Percentiles rank a stretch among this genome's conserved stretches.
These are phyloP conservation scores for Pseudocercospora ulei DNA, from an alignment of 2,329 filamentous ascomycete genomes.

Conservation along the genomic window DNA sequence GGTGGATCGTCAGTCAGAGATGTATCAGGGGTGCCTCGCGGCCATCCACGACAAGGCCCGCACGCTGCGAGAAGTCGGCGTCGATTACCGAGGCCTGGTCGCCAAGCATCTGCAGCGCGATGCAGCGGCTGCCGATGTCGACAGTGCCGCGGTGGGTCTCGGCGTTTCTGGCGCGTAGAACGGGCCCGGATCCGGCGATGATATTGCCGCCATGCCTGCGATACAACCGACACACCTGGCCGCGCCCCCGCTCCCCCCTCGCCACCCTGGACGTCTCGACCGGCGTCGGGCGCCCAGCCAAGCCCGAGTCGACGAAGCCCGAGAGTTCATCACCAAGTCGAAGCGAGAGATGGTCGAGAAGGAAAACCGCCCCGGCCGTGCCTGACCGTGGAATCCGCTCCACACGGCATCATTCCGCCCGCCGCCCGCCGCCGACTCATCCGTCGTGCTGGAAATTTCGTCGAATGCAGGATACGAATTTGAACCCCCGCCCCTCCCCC, in stretches of 20 bases:
- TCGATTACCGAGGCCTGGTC: constrained; percentile 80
- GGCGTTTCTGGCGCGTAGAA: constrained; percentile 12
- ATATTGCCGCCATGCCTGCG: neutral
- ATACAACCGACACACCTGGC: neutral
- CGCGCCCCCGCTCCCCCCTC: constrained; percentile 1
- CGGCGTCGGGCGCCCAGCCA: neutral
- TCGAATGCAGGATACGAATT: too few species aligned
- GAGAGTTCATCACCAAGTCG: neutral
- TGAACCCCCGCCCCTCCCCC: too few species aligned
- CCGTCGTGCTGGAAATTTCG: too few species aligned
- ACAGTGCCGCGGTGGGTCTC: constrained; percentile 12
- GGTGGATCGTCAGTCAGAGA: constrained; percentile 62
- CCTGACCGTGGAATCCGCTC: too few species aligned
- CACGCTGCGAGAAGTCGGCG: constrained; percentile 71
- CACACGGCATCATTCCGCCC: too few species aligned
- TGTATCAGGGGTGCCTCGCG: constrained; percentile 76
- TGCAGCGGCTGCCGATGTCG: constrained; percentile 2
- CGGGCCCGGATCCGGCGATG: neutral
- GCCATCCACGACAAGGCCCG: constrained; percentile 69
- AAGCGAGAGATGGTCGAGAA: neutral
- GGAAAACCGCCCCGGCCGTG: neutral
- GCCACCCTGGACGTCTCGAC: constrained; percentile 3
- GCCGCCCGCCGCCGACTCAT: too few species aligned
- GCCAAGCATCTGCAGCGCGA: constrained; percentile 45
- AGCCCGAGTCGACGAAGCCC: neutral